A percentile compares a stretch with the other conserved stretches of the same genome.
These are phyloP conservation scores for Zelonia costaricensis DNA, from an alignment of 208 protist genomes.

Conservation along the genomic window DNA sequence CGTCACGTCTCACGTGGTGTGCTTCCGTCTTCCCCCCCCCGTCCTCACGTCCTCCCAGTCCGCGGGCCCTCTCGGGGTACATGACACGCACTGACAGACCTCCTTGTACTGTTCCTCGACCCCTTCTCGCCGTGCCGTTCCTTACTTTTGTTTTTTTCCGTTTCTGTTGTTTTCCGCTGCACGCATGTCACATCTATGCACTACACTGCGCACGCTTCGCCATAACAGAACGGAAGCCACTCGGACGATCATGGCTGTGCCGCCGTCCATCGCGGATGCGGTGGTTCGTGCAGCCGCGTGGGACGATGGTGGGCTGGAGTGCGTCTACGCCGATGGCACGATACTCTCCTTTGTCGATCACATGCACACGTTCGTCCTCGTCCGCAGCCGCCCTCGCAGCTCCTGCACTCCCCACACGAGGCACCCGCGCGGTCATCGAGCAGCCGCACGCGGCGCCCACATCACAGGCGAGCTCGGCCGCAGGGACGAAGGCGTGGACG, in stretches of 20 bases:
- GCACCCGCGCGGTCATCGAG: too few species aligned
- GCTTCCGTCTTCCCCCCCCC: too few species aligned
- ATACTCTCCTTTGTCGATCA: constrained; percentile 78
- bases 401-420: too few species aligned
- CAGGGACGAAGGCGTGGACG: not conserved
- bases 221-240: not conserved
- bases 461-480: too few species aligned
- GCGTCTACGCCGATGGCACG: constrained; percentile 83
- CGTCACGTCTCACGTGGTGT: too few species aligned
- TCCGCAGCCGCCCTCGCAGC: constrained; percentile 26
- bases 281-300: constrained; percentile 67
- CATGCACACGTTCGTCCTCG: constrained; percentile 86
- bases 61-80: too few species aligned
- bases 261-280: constrained; percentile 1
- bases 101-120: not conserved
- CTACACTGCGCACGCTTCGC: not conserved
- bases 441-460: too few species aligned
- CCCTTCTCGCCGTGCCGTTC: not conserved
- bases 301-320: constrained; percentile 71
- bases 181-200: not conserved
- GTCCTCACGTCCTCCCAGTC: too few species aligned
- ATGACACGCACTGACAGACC: too few species aligned
- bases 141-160: constrained; percentile 18
- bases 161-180: constrained; percentile 8
- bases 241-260: not conserved